Evolutionary conservation across 805 yeast species (phyloP), one percentile per base, ranked within the genome.

Genomic region (Metschnikowia lachancei): DNA sequence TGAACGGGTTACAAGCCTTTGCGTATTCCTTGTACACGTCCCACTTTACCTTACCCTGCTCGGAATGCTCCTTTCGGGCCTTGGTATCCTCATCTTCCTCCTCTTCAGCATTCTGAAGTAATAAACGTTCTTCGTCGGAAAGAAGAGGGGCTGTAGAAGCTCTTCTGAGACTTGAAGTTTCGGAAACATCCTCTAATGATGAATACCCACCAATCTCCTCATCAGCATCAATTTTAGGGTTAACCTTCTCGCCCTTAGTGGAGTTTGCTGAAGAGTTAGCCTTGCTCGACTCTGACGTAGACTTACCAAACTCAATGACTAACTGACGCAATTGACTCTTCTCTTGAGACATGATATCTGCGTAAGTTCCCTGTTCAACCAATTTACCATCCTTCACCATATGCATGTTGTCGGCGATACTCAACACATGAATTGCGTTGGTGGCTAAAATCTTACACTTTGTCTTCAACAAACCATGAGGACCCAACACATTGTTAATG

Each of bases 21-120:
- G 95, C 95, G 63, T 94, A 94, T 50, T 82, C 87, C 49, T 67
- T 57, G 65, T 94, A 94, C 34, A 94, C 87, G 24, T 76, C 73
- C 90, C 96, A 86, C 60, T 87, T 85, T 47, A 94, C 99, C 62
- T 89, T 83, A 46, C 99, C 99, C 62, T 89, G 91, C 67, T 94
- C 96, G 47, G 86, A 78, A 54, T 82, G 90, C 66, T 94, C 99
- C 55, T 78, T 81, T 57, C 79, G 64, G 16, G 75, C 74, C 57
- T 63, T 54, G 43, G 74, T 20, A 57, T 70, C 69, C 50, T 68
- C 65, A 41, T 66, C 65, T 13, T 65, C 70, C 28, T 60, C 64
- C 19, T 64, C 74, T n/a, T 62, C 70, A 7, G 56, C 65, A 36
- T 71, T 76, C 39, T 49, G 49, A 8, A 47, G 47, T 29, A 53